Conservation (phyloP, 108 stramenopile genomes). For the Stephanodiscus minutulus region DNA sequence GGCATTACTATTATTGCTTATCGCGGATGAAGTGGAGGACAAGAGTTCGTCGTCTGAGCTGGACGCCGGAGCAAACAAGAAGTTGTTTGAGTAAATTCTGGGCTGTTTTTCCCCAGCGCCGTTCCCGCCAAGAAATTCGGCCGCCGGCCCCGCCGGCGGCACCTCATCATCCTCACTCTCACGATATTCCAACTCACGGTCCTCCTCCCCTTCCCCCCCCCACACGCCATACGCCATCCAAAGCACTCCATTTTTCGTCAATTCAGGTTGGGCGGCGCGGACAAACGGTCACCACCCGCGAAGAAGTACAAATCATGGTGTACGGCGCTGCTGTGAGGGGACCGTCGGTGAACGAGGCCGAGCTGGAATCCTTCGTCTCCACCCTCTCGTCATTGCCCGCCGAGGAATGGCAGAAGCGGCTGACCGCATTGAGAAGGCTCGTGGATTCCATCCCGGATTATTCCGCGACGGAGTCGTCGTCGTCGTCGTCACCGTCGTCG, state of each 20-base stretch:
- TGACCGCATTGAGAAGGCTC: conserved; percentile 51
- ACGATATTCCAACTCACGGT: no score
- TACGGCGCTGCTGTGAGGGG: not conserved
- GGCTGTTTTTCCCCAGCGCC: no score
- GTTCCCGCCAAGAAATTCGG: no score
- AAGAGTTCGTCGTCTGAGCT: not conserved
- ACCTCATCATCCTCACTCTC: no score
- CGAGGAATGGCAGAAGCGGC: conserved; percentile 80
- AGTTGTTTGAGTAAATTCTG: no score
- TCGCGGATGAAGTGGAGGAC: not conserved
- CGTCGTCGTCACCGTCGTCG: conserved; percentile 25
- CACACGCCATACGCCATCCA: no score
- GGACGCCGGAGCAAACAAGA: no score
- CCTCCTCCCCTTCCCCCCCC: no score
- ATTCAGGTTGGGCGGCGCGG: no score
- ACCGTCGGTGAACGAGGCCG: conserved; percentile 52
- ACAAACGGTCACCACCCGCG: no score
- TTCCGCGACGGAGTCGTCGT: conserved; percentile 11
- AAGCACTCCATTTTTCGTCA: no score
- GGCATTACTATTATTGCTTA: conserved; percentile 7
- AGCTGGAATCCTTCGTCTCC: conserved; percentile 58
- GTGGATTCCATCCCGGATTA: conserved; percentile 64
- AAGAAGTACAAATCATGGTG: conserved; percentile 1
- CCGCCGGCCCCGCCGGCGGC: no score
- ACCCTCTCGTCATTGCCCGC: conserved; percentile 52